Base-by-base conservation (phyloP, 129 eudicot species). In the Helichrysum umbraculigerum region DNA sequence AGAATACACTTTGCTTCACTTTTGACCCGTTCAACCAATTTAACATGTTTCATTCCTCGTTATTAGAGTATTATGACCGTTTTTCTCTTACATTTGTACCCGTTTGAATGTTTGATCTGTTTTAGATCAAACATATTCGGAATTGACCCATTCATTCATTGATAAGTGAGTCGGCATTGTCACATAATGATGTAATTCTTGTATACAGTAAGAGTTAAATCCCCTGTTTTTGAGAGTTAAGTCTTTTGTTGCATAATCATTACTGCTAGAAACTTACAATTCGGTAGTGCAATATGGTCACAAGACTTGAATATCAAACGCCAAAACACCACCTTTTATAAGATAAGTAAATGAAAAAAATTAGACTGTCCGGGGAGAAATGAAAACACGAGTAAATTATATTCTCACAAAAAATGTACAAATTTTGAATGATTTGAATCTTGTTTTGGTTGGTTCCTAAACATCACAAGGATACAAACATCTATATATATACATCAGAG, bases 381-480 rank as follows among this genome's bases (percentile, higher is more conserved):
- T 39, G 20, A 58, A 57, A 69, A n/a, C 61, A 42, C 35, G 33
- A 16, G 65, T 17, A 68, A 77, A 77, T 60, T 57, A 33, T 70
- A 30, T 70, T 60, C 28, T 59, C 63, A 60, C 71, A 61, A 73
- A 69, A 42, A 70, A 60, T 33, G 32, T 69, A 57, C 70, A 77
- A 68, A 68, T 39, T 44, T 69, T 57, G 17, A 25, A 41, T 57
- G 76, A 58, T 70, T 66, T 54, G 58, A 52, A 51, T 47, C 72
- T 67, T 77, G 66, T 57, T 41, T 62, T 25, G 15, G 63, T 33
- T 78, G 70, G 35, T 59, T 78, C 82, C 82, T 70, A 78, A 69
- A 78, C 63, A 78, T 54, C 65, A 70, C 66, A 78, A 60, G 81
- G 81, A 70, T 70, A 70, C 82, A 60, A 78, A 78, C 71, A 78